Evolutionary conservation across 1,139 yeast species (phyloP), one percentile per base, ranked within the genome.

Genomic region (Yamadazyma taylorii): DNA sequence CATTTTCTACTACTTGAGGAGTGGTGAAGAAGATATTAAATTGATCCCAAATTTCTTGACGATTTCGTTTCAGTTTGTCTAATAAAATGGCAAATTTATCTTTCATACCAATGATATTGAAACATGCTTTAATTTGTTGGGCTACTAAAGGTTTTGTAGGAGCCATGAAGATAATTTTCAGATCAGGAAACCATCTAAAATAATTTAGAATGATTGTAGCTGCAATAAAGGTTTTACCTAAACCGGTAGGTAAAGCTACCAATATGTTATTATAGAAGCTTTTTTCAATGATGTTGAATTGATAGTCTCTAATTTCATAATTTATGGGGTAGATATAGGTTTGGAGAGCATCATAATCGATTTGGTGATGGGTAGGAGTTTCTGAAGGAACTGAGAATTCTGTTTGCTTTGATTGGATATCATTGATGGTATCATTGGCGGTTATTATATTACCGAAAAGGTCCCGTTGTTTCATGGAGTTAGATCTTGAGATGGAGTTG

Each of bases 91-190:
- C 95, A 2, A 92, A 85, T 37, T 83, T 83, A 14, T 73, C 63
- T 34, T 81, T 67, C 0, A 95, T 84, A 1, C 97, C 97, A 0
- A 96, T 84, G 19, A 87, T 82, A 8, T 89, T 85, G 41, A 90
- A 73, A 53, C 97, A 92, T 1, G 97, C 97, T 52, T 85, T 86
- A 48, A 92, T 85, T 59, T 94, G 98, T 60, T 94, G 99, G 0
- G 96, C 92, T n/a, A 94, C 98, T 41, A 94, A 70, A 0, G 99
- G 99, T 48, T 89, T 73, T 0, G 99, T 94, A 0, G 99, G 99
- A 0, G 99, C 98, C 83, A 92, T 82, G 56, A 94, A 94, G 5
- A 94, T 76, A 46, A 92, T 79, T 55, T 89, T 92, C 4, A 89
- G 79, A 11, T 65, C 61, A 7, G 77, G 78, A 34, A 82, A 85